Conservation (phyloP, 2,329 filamentous ascomycete genomes). For the Epichloe coenophiala region DNA sequence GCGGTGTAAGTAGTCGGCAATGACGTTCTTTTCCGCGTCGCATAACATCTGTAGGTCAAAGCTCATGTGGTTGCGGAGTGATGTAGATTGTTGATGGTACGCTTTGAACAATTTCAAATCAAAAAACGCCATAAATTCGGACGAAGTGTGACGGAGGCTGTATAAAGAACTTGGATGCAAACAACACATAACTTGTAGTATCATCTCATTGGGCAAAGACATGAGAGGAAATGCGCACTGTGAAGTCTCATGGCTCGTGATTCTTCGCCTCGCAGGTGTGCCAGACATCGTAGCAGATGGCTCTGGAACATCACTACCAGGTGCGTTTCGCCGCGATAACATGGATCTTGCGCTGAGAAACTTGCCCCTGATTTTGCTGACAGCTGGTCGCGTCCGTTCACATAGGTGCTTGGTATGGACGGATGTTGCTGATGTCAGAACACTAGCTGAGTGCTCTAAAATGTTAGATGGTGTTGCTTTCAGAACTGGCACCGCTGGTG, state of each 20-base stretch:
- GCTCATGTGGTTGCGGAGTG: neutral
- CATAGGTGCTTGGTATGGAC: no score
- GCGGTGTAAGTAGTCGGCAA: neutral
- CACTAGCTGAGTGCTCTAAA: fast-evolving
- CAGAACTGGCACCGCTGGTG: no score
- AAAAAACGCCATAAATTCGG: neutral
- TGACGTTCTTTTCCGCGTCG: neutral
- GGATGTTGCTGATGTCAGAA: no score
- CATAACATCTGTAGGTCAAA: neutral
- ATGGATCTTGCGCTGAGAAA: no score
- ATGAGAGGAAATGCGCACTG: neutral
- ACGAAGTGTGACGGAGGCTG: neutral
- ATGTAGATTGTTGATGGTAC: neutral
- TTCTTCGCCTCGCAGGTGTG: no score
- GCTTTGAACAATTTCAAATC: neutral
- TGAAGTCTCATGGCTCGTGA: no score
- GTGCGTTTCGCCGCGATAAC: no score
- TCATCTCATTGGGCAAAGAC: neutral
- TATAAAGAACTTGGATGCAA: neutral
- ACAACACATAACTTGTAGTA: neutral
- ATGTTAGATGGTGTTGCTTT: no score
- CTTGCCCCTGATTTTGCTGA: no score
- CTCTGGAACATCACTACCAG: no score
- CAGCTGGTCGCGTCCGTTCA: fast-evolving
- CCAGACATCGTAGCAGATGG: no score